Evolutionary conservation across 106 monocot genomes (phyloP), one percentile per base, ranked within the genome.

Genomic region (Dendrobium huoshanense): DNA sequence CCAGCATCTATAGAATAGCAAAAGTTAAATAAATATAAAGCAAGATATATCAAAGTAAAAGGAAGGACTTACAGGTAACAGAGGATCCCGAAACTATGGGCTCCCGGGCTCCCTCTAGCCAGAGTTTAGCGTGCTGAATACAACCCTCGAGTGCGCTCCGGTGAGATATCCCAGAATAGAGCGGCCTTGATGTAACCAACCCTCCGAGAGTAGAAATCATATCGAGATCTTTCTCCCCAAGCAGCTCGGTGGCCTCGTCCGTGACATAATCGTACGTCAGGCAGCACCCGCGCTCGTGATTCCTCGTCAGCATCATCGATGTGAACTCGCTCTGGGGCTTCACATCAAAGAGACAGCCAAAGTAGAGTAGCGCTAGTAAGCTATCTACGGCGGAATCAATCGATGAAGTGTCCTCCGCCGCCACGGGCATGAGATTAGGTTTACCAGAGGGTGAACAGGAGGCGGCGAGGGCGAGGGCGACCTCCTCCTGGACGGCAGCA

Each of bases 181-280:
- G 84, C 6, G 94, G 90, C 41, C 94, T 84, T 29, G 94, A 89
- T 3, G 88, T 84, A 7, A 94, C 72, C 1, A 89, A 83, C 20
- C 85, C 75, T 4, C 90, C 85, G 15, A 98, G 84, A 2, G 84
- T 51, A 5, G 97, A 87, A 27, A 98, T 85, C 77, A 84, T 75
- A 41, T 98, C 89, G 24, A 98, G 87, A 79, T 98, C 97, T n/a
- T 55, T 55, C 87, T 92, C 94, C 15, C 82, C 81, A 13, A 98
- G 91, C 74, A 98, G 79, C 7, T 90, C 92, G 19, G 83, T 87
- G 47, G 87, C 91, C 5, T 98, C 97, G 43, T 98, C 97, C 13
- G 92, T 91, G n/a, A 98, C 94, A 47, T 91, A 88, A 58, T 98
- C 97, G 77, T 98, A 98, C 4, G 97, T 98, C 65, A 98, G 79